A percentile compares a stretch with the other conserved stretches of the same genome.
phyloP scores from a whole-genome alignment of 2,329 filamentous ascomycete species.

The Rasamsonia emersonii region DNA sequence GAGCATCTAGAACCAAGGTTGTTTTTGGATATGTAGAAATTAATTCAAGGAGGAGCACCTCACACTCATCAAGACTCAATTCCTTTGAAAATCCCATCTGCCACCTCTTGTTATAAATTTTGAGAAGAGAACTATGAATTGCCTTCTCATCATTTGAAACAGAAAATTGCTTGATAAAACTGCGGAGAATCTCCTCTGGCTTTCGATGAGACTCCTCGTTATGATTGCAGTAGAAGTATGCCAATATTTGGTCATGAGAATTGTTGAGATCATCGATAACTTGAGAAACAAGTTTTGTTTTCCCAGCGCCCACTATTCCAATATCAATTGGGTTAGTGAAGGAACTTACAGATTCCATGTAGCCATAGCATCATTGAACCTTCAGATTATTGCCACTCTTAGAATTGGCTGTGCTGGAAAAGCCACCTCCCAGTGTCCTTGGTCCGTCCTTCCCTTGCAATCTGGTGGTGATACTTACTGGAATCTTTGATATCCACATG shows the following conservation, averaged over 20 bases:
- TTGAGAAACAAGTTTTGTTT: constrained; percentile 10
- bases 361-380: too few relatives aligned
- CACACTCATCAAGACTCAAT: constrained; percentile 5
- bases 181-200: constrained; percentile 6
- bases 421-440: too few relatives aligned
- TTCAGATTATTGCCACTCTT: too few relatives aligned
- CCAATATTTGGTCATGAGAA: constrained; percentile 2
- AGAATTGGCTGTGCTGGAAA: too few relatives aligned
- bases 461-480: too few relatives aligned
- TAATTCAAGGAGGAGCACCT: constrained; percentile 5
- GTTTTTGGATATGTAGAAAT: constrained; percentile 3
- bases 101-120: constrained; percentile 5
- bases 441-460: too few relatives aligned
- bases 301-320: constrained; percentile 10
- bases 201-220: constrained; percentile 7
- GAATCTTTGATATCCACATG: too few relatives aligned
- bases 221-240: constrained; percentile 11
- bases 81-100: constrained; percentile 2
- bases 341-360: too few relatives aligned
- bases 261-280: constrained; percentile 5
- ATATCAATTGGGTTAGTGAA: too few relatives aligned
- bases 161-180: constrained; percentile 9
- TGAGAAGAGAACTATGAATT: constrained; percentile 3
- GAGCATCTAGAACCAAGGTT: constrained; percentile 8
- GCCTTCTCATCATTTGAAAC: background rate